A percentile compares a stretch with the other conserved stretches of the same genome.
These are phyloP conservation scores for Microdochium nivale DNA, from an alignment of 2,329 filamentous ascomycete genomes.

Conservation along the genomic window DNA sequence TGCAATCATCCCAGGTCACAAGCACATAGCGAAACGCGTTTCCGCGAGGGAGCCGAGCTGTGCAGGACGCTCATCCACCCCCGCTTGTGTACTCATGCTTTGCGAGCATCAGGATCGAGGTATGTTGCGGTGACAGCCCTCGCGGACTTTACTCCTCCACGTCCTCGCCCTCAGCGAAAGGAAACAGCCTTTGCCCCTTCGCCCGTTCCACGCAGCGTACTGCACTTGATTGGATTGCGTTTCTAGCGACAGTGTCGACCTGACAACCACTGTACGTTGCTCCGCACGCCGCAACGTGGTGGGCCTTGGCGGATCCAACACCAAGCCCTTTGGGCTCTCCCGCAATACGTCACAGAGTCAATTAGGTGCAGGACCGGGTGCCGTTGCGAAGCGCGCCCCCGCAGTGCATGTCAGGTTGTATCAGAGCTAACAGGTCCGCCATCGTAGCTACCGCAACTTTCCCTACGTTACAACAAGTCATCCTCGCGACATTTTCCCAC, in stretches of 20 bases:
- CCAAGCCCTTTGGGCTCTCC: background rate
- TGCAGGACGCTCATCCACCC: background rate
- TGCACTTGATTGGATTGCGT: background rate
- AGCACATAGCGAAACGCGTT: no score
- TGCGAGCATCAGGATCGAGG: background rate
- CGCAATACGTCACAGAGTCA: background rate
- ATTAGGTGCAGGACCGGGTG: background rate
- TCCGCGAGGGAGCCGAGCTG: no score
- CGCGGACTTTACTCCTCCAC: background rate
- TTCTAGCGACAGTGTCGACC: background rate
- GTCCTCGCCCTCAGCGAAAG: background rate
- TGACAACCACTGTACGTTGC: background rate
- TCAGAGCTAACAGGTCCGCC: background rate
- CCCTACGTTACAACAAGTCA: background rate
- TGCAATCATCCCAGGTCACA: no score
- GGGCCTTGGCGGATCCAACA: background rate
- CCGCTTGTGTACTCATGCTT: background rate
- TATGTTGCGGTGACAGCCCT: background rate
- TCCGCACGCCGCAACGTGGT: background rate
- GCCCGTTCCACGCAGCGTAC: background rate
- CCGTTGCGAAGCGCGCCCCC: background rate
- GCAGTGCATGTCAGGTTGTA: background rate
- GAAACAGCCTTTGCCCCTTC: background rate
- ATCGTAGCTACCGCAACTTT: background rate
- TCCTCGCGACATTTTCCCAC: constrained; percentile 6